Evolutionary conservation across 202 grass and related monocot species (phyloP).

Genomic region (Dendrocalamus latiflorus): DNA sequence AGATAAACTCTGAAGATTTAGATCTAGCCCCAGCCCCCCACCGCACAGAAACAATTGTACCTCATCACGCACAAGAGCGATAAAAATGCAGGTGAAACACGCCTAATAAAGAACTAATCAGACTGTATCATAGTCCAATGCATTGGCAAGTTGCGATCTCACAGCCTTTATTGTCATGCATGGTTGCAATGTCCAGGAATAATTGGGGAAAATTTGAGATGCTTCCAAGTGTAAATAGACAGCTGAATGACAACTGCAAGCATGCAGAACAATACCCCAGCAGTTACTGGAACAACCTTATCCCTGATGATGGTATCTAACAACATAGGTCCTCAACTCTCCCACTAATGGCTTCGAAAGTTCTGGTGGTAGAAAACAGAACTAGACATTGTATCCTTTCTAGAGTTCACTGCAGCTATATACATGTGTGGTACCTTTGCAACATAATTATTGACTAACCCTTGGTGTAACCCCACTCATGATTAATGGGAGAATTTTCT

Average conservation of each 20-base stretch:
- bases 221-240: constrained; percentile 11
- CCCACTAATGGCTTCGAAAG: neutral
- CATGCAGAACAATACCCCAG: neutral
- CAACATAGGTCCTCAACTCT: constrained; percentile 12
- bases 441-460: constrained; percentile 17
- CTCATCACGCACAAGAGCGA: too few relatives aligned
- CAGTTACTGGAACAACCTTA: constrained; percentile 7
- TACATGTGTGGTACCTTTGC: constrained; percentile 5
- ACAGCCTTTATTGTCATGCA: neutral
- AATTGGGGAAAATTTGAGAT: neutral
- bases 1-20: constrained; percentile 7
- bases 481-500: constrained; percentile 21
- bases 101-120: too few relatives aligned
- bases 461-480: constrained; percentile 21
- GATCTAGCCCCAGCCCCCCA: too few relatives aligned
- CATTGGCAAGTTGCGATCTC: too few relatives aligned
- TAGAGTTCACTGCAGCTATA: constrained; percentile 10
- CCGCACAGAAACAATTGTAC: too few relatives aligned
- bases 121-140: too few relatives aligned
- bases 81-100: too few relatives aligned
- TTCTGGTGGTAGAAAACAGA: constrained; percentile 9
- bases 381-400: neutral
- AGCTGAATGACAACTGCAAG: constrained; percentile 29
- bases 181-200: constrained; percentile 7
- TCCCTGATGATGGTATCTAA: constrained; percentile 1